These are phyloP conservation scores for Zymoseptoria crescenta DNA, from an alignment of 2,329 filamentous ascomycete species.

Conservation along the genomic window DNA sequence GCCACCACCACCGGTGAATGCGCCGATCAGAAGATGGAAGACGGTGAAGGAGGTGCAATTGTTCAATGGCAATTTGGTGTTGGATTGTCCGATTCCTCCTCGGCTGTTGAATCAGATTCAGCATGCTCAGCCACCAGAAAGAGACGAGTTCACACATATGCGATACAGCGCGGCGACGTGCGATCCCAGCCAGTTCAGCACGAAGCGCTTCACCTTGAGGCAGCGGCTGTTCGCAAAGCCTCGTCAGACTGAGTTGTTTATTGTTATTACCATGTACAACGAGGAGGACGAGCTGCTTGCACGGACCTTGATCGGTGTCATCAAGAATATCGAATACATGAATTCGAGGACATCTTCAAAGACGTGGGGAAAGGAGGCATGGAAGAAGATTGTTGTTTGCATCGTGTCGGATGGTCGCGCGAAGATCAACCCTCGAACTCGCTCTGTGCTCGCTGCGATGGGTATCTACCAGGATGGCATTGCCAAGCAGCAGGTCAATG, in stretches of 20 bases:
- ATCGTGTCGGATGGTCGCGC: conserved; percentile 93
- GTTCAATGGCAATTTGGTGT: conserved; percentile 91
- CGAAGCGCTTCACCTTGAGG: conserved; percentile 81
- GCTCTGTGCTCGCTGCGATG: conserved; percentile 81
- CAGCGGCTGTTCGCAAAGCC: conserved; percentile 89
- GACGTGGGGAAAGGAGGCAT: conserved; percentile 96
- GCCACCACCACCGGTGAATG: conserved; percentile 46
- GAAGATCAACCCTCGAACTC: conserved; percentile 90
- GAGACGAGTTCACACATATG: conserved; percentile 86
- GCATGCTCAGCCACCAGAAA: conserved; percentile 69
- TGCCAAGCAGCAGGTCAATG: conserved; percentile 95
- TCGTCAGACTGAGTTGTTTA: conserved; percentile 88
- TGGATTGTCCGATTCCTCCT: conserved; percentile 92
- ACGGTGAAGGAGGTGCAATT: conserved; percentile 94
- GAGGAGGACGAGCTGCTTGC: conserved; percentile 95
- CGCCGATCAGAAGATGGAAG: conserved; percentile 81
- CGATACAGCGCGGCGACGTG: conserved; percentile 92
- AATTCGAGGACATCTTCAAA: conserved; percentile 87
- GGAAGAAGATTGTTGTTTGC: conserved; percentile 99
- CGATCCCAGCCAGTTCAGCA: conserved; percentile 80
- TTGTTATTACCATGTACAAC: conserved; percentile 98
- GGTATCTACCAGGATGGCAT: conserved; percentile 98
- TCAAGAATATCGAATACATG: conserved; percentile 99
- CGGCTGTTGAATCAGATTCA: conserved; percentile 78
- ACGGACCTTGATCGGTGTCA: conserved; percentile 89